A percentile compares a stretch with the other conserved stretches of the same genome.
Conservation (phyloP, 768 basidiomycete species). For the Tylopilus sp. region DNA sequence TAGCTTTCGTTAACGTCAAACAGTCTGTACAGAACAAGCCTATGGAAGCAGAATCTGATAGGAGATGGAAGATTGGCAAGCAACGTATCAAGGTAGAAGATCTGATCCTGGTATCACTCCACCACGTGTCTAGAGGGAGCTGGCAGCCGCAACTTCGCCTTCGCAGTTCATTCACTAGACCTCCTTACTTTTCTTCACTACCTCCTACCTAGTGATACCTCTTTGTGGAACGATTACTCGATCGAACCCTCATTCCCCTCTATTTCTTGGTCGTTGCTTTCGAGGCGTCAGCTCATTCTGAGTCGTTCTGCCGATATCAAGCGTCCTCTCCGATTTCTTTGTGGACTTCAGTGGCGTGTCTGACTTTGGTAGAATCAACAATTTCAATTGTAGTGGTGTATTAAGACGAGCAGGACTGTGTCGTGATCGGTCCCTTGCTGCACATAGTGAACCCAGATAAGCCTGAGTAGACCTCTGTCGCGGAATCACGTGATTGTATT, state of each 20-base stretch:
- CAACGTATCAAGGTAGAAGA: conserved; percentile 59
- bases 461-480: too few species aligned
- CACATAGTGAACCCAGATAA: too few species aligned
- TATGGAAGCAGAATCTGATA: conserved; percentile 66
- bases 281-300: background rate
- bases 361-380: too few species aligned
- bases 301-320: background rate
- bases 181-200: conserved; percentile 1
- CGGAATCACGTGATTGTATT: too few species aligned
- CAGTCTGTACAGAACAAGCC: conserved; percentile 48
- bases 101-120: conserved; percentile 71
- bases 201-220: background rate
- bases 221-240: background rate
- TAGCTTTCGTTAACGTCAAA: conserved; percentile 5
- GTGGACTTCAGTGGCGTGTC: background rate
- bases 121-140: conserved; percentile 78
- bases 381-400: too few species aligned
- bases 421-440: too few species aligned
- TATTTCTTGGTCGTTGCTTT: background rate
- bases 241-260: background rate
- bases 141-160: conserved; percentile 80
- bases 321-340: background rate
- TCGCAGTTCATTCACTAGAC: background rate
- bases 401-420: too few species aligned
- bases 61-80: conserved; percentile 59